Evolutionary conservation across 2,329 filamentous ascomycete species (phyloP), one percentile per base, ranked within the genome.

Genomic region (Sordariomycetes sp.): DNA sequence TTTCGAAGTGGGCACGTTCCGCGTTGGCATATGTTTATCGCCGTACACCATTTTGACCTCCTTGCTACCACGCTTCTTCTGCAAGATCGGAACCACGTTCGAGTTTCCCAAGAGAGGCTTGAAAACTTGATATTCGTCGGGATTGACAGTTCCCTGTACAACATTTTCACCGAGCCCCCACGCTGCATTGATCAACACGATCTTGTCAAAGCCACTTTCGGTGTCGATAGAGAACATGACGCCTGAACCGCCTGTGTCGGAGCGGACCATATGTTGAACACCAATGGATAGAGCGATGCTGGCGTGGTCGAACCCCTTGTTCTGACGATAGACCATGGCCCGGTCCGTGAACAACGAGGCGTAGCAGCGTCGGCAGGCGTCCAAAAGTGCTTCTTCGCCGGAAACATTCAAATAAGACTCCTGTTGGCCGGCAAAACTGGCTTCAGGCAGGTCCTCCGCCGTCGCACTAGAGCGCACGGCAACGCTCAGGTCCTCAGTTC

Each of bases 161-260:
- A 73, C 61, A 50, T 71, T 72, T 61, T 72, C 71, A 5, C 71
- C 71, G 10, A 74, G 65, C 1, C 70, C 71, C 71, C 70, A 73
- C 2, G 54, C 54, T 37, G 54, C 50, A 55, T 71, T 73, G 63
- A 73, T 72, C 53, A 73, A 64, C n/a, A 73, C 68, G 18, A 72
- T 62, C 59, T 70, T 70, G 60, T 72, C 67, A 43, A 71, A 72
- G 6, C 70, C 71, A 32, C 67, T 72, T 59, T 72, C 70, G 2
- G 71, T 72, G 59, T 74, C 70, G 25, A 72, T 69, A 37, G 70
- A 70, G 62, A 73, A 73, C 70, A 74, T 73, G 53, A 72, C 70
- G 20, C 71, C 71, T 8, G 70, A 69, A 11, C 68, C 43, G 5
- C 67, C 60, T 14, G 60, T 25, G 58, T 72, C 70, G 11, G 71